Percentiles rank a stretch among this genome's conserved stretches.
Conservation (phyloP, 176 grass and related monocot species). For the Canna indica region DNA sequence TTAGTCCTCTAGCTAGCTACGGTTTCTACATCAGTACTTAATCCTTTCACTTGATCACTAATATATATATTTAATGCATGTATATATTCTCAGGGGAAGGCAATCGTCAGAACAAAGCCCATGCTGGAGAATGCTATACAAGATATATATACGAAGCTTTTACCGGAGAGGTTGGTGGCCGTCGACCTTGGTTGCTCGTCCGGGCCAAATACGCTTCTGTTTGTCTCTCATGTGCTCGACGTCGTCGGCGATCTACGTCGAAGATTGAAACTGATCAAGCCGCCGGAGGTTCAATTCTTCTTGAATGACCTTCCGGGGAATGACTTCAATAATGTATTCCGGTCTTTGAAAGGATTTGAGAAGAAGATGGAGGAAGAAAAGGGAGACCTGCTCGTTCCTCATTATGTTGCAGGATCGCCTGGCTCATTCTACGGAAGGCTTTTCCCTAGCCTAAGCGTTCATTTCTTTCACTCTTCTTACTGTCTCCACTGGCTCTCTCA, state of each 20-base stretch:
- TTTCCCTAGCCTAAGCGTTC: constrained; percentile 16
- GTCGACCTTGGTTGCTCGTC: constrained; percentile 46
- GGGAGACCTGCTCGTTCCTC: not conserved
- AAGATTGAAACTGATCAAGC: not conserved
- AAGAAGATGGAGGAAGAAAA: not conserved
- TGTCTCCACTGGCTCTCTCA: constrained; percentile 2
- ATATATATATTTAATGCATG: not conserved
- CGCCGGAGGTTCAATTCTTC: constrained; percentile 30
- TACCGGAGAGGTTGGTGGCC: constrained; percentile 9
- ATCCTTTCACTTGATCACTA: not conserved
- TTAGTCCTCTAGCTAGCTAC: not conserved
- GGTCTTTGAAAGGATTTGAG: constrained; percentile 12
- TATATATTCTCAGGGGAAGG: constrained; percentile 23
- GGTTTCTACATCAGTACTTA: too few relatives aligned
- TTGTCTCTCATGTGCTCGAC: constrained; percentile 25
- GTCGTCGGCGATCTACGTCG: not conserved
- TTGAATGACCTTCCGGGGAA: constrained; percentile 42
- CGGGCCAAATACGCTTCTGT: constrained; percentile 25
- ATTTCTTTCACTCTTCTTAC: constrained; percentile 12
- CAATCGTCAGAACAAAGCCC: constrained; percentile 10
- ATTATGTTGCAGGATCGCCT: not conserved
- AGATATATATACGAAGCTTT: constrained; percentile 12
- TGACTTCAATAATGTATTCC: constrained; percentile 50
- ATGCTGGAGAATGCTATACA: constrained; percentile 18
- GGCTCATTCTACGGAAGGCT: constrained; percentile 20